Base-by-base conservation (phyloP, 1,284 basidiomycete genomes). In the Puccinia sorghi region DNA sequence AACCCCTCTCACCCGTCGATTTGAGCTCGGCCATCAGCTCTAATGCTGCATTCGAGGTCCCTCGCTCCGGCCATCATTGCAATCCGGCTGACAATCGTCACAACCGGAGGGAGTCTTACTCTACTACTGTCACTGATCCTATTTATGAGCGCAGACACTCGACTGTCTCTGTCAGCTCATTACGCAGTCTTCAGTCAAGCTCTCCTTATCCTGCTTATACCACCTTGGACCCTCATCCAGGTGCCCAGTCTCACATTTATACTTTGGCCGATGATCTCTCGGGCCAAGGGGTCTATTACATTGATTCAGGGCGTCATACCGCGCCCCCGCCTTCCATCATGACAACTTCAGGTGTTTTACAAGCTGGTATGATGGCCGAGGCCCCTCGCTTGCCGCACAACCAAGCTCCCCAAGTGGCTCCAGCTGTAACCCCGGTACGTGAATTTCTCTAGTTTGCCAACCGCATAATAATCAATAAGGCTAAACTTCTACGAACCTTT, bases 81-180 rank as follows among this genome's bases (percentile, higher is more conserved):
- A 20, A 52, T 57, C 54, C 59, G 25, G 32, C 52, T n/a, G 17
- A 41, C 27, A n/a, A 41, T 41, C 48, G 52, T 20, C 37, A 50
- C 13, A 32, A 39, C 50, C 74, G 64, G 25, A 63, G 74, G 46
- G 74, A 76, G n/a, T 64, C 74, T 41, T 67, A 67, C 32, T 17
- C 66, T 12, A 67, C 66, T 15, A 27, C 39, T 25, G 43, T 67
- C 46, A 27, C 39, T 50, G 66, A 67, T 67, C 43, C 66, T 37
- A 25, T 48, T 56, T 66, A 64, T 22, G 63, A 69, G 32, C 61
- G 74, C 39, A 64, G 74, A 22, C 25, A 76, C 41, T 76, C 74
- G 15, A 57, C 50, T 43, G 64, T 66, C 27, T 76, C 74, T 1
- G 48, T 66, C 3, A 25, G 39, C 20, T 76, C 74, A 32, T 46